Evolutionary conservation across 768 basidiomycete species (phyloP), one percentile per base, ranked within the genome.

Genomic region (Boletus subcaerulescens): DNA sequence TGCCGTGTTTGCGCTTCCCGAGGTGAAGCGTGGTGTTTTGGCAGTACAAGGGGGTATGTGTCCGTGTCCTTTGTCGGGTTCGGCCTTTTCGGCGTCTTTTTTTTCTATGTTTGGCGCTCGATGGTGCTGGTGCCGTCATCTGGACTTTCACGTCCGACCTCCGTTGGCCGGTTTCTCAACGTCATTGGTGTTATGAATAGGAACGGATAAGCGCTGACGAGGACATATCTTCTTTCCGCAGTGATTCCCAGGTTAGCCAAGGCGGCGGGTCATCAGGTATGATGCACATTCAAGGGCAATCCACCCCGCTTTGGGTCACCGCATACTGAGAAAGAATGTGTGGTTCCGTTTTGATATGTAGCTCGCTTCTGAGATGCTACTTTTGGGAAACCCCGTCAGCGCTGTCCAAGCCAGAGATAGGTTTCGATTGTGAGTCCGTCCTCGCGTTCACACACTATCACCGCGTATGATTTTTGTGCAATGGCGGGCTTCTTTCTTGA

Each of bases 11-110:
- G 87, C 82, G 5, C 74, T 91, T 24, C 87, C 88, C 0, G 90
- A 92, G 60, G 90, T 90, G 5, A 87, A 84, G 67, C 78, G 87
- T 29, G 91, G 91, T 0, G 89, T 91, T 9, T 63, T 88, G 31
- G 89, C 87, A 13, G 71, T 79, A 13, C 84, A 86, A 63, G 90
- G 90, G 63, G 88, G 87, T 84, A 56, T 50, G 78, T 73, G 3
- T 40, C 35, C 2, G 36, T 14, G n/a, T 20, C 20, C 36, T 50
- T 20, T 45, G 43, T 58, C 3, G 9, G n/a, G 7, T 31, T 39
- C 40, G 26, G 9, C 33, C 14, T 3, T 35, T 31, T 45, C 39
- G 20, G 43, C 33, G 17, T 32, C n/a, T 33, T 17, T 39, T 18
- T 40, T 31, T 13, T 38, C 24, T 38, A 35, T 35, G 12, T 35